Evolutionary conservation across 2,329 filamentous ascomycete species (phyloP).

Genomic region (Cercospora nicotianae): DNA sequence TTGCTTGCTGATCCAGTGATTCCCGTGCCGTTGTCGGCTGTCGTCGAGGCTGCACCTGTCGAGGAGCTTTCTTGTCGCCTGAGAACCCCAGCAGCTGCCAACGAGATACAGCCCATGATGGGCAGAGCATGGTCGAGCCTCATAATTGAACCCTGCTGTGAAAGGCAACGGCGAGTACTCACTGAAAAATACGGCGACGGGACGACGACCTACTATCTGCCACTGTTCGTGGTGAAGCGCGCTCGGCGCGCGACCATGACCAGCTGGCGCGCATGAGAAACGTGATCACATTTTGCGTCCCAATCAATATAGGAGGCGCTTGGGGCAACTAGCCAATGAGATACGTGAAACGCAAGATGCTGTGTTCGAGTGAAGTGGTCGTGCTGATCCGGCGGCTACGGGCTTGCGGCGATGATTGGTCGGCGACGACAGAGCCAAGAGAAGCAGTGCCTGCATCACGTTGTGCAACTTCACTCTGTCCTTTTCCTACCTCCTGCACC

Average conservation of each 20-base stretch:
- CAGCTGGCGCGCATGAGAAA: neutral
- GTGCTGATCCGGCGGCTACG: slow-evolving; percentile 19
- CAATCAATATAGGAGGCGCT: slow-evolving; percentile 6
- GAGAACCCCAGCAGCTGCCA: slow-evolving; percentile 6
- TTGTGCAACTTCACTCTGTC: neutral
- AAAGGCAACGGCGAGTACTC: neutral
- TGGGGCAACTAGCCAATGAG: slow-evolving; percentile 11
- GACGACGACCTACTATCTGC: slow-evolving; percentile 3
- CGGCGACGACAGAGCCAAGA: slow-evolving; percentile 4
- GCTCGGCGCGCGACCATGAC: neutral
- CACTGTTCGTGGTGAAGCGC: neutral
- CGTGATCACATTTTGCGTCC: slow-evolving; percentile 4
- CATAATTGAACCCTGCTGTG: slow-evolving; percentile 7
- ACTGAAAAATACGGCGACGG: neutral
- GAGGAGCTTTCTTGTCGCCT: slow-evolving; percentile 6
- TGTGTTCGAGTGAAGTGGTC: slow-evolving; percentile 17
- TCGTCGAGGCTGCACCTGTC: neutral
- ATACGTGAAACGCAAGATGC: slow-evolving; percentile 4
- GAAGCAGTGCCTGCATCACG: neutral
- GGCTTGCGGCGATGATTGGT: slow-evolving; percentile 10
- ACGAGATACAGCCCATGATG: neutral
- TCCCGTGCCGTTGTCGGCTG: neutral
- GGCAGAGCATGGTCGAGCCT: slow-evolving; percentile 1
- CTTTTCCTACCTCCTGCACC: neutral
- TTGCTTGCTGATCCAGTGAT: slow-evolving; percentile 13